Evolutionary conservation across 1,284 basidiomycete genomes (phyloP).

Genomic region (Fistulinella staudtii): DNA sequence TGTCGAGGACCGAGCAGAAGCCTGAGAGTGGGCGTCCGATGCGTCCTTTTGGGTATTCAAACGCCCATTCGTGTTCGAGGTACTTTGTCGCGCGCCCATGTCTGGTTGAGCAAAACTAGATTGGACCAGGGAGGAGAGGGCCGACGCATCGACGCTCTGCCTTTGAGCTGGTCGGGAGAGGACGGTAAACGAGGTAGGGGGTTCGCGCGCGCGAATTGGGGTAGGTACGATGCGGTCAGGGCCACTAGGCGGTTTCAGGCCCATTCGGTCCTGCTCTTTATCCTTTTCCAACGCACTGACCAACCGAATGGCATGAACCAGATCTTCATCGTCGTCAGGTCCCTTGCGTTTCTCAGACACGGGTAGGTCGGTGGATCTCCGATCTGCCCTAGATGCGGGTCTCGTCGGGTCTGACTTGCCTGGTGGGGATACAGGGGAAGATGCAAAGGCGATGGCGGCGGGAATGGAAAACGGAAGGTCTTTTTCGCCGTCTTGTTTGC

Average conservation of each 20-base stretch:
- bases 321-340: slow-evolving; percentile 27
- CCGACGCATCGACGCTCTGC: slow-evolving; percentile 19
- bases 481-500: slow-evolving; percentile 22
- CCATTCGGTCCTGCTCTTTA: slow-evolving; percentile 9
- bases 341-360: slow-evolving; percentile 6
- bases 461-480: slow-evolving; percentile 33
- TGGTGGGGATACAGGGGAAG: slow-evolving; percentile 18
- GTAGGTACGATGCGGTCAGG: slow-evolving; percentile 52
- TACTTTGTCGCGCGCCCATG: slow-evolving; percentile 12
- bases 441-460: slow-evolving; percentile 18
- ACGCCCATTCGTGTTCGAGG: slow-evolving; percentile 5
- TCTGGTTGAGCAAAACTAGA: slow-evolving; percentile 14
- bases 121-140: slow-evolving; percentile 8
- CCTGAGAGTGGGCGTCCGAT: slow-evolving; percentile 27
- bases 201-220: slow-evolving; percentile 57
- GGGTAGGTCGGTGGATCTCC: slow-evolving; percentile 16
- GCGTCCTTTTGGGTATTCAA: slow-evolving; percentile 18
- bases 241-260: not conserved
- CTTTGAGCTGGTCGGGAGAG: slow-evolving; percentile 56
- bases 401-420: slow-evolving; percentile 6
- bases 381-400: slow-evolving; percentile 10
- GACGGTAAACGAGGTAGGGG: slow-evolving; percentile 62
- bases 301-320: slow-evolving; percentile 31
- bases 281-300: slow-evolving; percentile 26
- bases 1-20: slow-evolving; percentile 16